These are phyloP conservation scores for Coemansia interrupta DNA, from an alignment of 192 early-diverging fungal species.

Conservation along the genomic window DNA sequence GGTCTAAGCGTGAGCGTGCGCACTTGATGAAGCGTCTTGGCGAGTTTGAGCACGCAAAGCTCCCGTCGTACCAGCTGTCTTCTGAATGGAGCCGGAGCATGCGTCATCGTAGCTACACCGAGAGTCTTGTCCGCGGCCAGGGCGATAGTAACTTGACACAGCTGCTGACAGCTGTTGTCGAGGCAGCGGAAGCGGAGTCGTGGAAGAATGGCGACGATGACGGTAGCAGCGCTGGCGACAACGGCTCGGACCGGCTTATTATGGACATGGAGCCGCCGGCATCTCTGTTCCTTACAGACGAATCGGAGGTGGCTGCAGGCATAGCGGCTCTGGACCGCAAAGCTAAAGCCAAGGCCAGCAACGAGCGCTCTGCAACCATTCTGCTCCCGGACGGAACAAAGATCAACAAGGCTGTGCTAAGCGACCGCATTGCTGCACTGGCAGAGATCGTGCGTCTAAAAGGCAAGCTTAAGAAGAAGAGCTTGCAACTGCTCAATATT, in stretches of 20 bases:
- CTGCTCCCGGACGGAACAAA: background rate
- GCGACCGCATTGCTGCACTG: constrained; percentile 10
- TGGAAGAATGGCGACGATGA: background rate
- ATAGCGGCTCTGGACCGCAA: too few relatives aligned
- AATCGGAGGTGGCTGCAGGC: constrained; percentile 7
- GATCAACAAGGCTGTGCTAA: constrained; percentile 14
- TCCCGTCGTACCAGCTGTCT: constrained; percentile 45
- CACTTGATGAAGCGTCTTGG: constrained; percentile 41
- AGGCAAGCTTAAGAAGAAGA: constrained; percentile 14
- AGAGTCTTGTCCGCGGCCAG: constrained; percentile 3
- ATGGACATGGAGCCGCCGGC: constrained; percentile 31
- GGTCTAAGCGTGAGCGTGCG: constrained; percentile 27
- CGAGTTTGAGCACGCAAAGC: constrained; percentile 32
- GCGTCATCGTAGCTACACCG: constrained; percentile 33
- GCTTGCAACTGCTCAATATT: constrained; percentile 8
- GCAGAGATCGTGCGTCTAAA: constrained; percentile 24
- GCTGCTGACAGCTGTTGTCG: background rate
- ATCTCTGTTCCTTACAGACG: constrained; percentile 35
- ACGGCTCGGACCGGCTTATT: background rate
- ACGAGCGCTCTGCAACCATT: background rate
- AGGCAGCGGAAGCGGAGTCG: background rate
- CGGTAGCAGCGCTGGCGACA: background rate
- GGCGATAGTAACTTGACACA: too few relatives aligned
- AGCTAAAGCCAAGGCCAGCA: too few relatives aligned
- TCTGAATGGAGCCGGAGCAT: constrained; percentile 35